A percentile compares a stretch with the other conserved stretches of the same genome.
Conservation (phyloP, 352 stramenopile genomes). For the Globisporangium emineosum region DNA sequence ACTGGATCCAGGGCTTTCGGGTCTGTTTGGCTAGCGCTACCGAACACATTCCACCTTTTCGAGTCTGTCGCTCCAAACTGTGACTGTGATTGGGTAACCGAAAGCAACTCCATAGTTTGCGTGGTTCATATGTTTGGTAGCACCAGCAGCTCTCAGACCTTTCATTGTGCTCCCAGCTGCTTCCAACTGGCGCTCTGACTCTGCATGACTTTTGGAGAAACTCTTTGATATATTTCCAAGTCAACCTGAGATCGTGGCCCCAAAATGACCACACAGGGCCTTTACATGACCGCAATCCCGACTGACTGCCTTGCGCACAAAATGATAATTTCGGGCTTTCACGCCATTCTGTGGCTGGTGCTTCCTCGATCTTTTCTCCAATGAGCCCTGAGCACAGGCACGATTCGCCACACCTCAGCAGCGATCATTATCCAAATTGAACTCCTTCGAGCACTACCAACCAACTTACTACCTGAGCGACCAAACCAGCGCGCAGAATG, state of each 20-base stretch:
- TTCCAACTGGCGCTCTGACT: slow-evolving; percentile 1
- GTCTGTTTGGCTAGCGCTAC: not conserved
- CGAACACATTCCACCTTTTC: not conserved
- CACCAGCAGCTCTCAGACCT: not conserved
- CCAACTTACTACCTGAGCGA: not conserved
- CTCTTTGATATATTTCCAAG: no score
- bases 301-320: slow-evolving; percentile 1
- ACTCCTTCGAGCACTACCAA: not conserved
- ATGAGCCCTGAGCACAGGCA: not conserved
- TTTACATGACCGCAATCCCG: not conserved
- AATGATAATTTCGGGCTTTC: no score
- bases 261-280: not conserved
- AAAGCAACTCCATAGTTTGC: not conserved
- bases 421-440: not conserved
- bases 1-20: not conserved
- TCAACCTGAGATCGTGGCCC: not conserved
- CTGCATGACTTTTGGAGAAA: not conserved
- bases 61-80: not conserved
- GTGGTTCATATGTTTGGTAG: not conserved
- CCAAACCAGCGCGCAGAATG: not conserved
- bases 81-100: not conserved
- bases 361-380: not conserved
- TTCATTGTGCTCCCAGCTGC: slow-evolving; percentile 8
- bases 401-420: not conserved
- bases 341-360: no score